Base-by-base conservation (phyloP, 1,139 yeast genomes). In the Candida frijolesensis region DNA sequence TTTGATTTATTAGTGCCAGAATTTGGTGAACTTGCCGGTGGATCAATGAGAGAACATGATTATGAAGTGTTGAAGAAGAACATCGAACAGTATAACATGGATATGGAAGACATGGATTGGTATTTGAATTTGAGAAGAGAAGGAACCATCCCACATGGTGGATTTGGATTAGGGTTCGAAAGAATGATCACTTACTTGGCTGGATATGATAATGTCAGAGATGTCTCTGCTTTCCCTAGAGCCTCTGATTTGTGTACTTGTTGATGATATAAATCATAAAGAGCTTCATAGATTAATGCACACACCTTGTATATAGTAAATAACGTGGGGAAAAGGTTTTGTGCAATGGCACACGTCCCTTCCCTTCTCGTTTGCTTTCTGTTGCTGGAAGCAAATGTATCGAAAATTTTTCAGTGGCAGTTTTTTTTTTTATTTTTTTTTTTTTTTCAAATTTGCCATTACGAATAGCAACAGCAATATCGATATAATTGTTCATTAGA, bases 1-100 rank as follows among this genome's bases (percentile, higher is more conserved):
- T 94, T 84, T 64, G 99, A 95, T 63, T 74, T 94, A 49, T 71
- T 94, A 6, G 81, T 92, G 19, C 99, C 99, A 0, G 92, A 85
- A 29, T 80, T 94, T 54, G 99, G 99, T n/a, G 99, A 94, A 64
- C 74, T 94, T n/a, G 85, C 90, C 2, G 99, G 99, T 1, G 99
- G 99, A 0, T 90, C 97, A 1, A 59, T 95, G 55, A 88, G 99
- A 67, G 97, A 94, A 60, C 89, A 89, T 61, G 70, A 81, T 55
- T 71, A 81, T 52, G 77, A 67, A 0, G 62, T 55, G 16, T 69
- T 94, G 15, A 59, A 74, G 2, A 53, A 55, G 1, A 85, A 82
- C 50, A 84, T 92, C 72, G 52, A 62, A 2, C 50, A 63, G 2
- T 68, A 86, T 56, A 57, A 63, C 11, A 85, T 85, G 89, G 81